Conservation (phyloP, 768 basidiomycete species). For the Clitopilus passeckerianus region DNA sequence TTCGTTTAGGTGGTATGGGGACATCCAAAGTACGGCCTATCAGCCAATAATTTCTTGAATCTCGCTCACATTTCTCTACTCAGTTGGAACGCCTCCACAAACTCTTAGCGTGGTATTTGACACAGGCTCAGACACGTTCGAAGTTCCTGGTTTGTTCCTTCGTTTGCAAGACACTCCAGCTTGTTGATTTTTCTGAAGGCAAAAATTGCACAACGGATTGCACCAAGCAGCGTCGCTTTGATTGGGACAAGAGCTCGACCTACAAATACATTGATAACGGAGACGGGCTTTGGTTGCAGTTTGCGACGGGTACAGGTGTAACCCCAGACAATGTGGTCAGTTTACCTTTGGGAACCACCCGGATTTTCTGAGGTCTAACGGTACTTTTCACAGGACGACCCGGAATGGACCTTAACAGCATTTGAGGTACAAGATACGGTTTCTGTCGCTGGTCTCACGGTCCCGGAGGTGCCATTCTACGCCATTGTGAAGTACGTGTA, state of each 20-base stretch:
- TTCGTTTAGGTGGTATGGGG: neutral
- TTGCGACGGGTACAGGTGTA: constrained; percentile 8
- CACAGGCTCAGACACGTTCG: constrained; percentile 9
- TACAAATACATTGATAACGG: constrained; percentile 10
- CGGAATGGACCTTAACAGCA: neutral
- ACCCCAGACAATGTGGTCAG: constrained; percentile 7
- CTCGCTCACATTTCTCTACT: neutral
- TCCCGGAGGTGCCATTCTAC: constrained; percentile 8
- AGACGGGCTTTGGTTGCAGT: constrained; percentile 6
- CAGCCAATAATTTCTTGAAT: neutral
- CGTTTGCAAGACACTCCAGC: neutral
- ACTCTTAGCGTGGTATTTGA: neutral
- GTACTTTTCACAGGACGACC: constrained; percentile 1
- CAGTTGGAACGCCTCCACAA: neutral
- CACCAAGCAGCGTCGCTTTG: constrained; percentile 8
- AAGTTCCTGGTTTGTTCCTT: neutral
- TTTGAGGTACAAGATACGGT: neutral
- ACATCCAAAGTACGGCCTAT: neutral
- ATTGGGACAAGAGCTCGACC: constrained; percentile 12
- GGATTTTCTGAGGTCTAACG: neutral
- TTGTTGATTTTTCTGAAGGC: neutral
- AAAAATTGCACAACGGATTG: constrained; percentile 11
- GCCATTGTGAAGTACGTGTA: constrained; percentile 4
- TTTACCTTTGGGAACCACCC: neutral
- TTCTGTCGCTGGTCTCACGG: neutral